phyloP scores from a whole-genome alignment of 1,284 basidiomycete species.

The Leccinum griseonigrum region DNA sequence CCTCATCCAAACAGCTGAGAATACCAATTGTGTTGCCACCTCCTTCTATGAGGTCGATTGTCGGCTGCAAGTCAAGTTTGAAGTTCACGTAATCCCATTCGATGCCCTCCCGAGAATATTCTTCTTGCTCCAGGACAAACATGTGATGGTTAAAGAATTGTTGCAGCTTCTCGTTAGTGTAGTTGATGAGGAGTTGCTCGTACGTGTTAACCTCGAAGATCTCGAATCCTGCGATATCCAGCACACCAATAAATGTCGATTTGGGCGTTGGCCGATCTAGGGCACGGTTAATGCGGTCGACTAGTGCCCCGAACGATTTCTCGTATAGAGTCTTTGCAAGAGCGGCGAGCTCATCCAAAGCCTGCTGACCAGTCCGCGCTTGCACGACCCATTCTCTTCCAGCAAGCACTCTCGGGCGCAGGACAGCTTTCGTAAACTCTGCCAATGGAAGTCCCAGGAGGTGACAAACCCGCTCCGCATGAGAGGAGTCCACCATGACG shows the following conservation, averaged over 20 bases:
- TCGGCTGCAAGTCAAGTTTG: conserved; percentile 95
- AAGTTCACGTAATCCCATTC: conserved; percentile 99
- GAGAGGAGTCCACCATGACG: conserved; percentile 75
- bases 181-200: conserved; percentile 99
- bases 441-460: conserved; percentile 88
- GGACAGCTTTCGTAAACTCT: conserved; percentile 87
- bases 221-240: conserved; percentile 99
- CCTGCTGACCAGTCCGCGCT: conserved; percentile 89
- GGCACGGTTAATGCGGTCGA: conserved; percentile 94
- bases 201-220: conserved; percentile 92
- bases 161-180: conserved; percentile 96
- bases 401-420: conserved; percentile 88
- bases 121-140: conserved; percentile 99
- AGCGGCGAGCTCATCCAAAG: conserved; percentile 88
- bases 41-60: conserved; percentile 96
- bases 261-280: conserved; percentile 92
- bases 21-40: conserved; percentile 78
- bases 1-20: conserved; percentile 93
- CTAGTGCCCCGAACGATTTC: conserved; percentile 92
- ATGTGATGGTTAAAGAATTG: conserved; percentile 99
- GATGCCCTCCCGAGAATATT: conserved; percentile 96
- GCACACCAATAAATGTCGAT: conserved; percentile 95
- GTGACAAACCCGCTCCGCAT: conserved; percentile 91
- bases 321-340: conserved; percentile 98
- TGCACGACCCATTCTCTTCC: conserved; percentile 98